Evolutionary conservation across 805 yeast genomes (phyloP), one percentile per base, ranked within the genome.

Genomic region (Lachancea sp.): DNA sequence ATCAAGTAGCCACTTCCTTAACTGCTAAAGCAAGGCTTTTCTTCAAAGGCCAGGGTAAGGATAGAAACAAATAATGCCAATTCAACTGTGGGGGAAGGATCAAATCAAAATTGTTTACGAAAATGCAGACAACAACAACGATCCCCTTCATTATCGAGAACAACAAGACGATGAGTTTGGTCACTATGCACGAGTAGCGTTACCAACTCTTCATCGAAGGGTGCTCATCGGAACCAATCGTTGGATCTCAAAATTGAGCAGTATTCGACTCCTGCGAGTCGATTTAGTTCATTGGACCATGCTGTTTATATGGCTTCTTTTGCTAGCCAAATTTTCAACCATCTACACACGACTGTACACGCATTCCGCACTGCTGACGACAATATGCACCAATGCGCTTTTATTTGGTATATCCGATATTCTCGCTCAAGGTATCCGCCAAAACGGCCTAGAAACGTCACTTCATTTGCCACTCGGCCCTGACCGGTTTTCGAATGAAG

Each of bases 351-450:
- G 67, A 8, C 57, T 82, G 45, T 89, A 89, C 61, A 74, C 75
- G 49, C 71, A 67, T 46, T 78, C 79, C 39, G 81, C 93, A 1
- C 64, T 88, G 26, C 61, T 82, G n/a, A 87, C 96, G 13, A 85
- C 89, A 31, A 76, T 87, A 47, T 77, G 81, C 19, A 82, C 96
- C 1, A 91, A 91, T 58, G 66, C 85, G 25, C 79, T 90, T 3
- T 69, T 91, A 4, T 86, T 81, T 61, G 96, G 96, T 0, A 79
- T 88, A n/a, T 89, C 97, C 0, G 98, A 91, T 60, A 78, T 90
- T 0, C 60, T 90, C 50, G 98, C 98, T 0, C 98, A 91, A 63
- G 74, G 84, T 2, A 69, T 88, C 3, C 57, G 77, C 3, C 65
- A 72, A 29, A 61, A 68, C 37, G 45, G 47, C 35, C 15, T 29